Conservation (phyloP, 805 yeast species). For the baker's yeast (Saccharomyces cerevisiae) region DNA sequence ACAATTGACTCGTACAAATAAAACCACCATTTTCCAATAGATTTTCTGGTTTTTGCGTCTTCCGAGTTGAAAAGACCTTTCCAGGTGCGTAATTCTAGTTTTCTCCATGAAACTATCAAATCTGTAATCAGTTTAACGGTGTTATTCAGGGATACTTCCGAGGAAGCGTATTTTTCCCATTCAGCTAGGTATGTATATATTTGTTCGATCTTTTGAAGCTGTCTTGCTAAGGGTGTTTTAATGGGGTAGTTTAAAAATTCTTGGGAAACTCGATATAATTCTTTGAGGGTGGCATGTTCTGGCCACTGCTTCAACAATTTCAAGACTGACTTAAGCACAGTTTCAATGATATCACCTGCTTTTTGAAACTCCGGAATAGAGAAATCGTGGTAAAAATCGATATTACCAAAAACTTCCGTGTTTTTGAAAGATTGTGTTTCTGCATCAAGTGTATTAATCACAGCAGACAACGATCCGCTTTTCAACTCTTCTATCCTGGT, state of each 20-base stretch:
- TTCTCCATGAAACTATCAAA: constrained; percentile 85
- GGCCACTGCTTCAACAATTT: constrained; percentile 70
- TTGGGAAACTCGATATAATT: constrained; percentile 49
- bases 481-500: constrained; percentile 19
- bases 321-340: constrained; percentile 38
- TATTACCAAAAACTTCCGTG: constrained; percentile 10
- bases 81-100: constrained; percentile 81
- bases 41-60: constrained; percentile 38
- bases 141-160: constrained; percentile 54
- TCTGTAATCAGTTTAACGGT: constrained; percentile 52
- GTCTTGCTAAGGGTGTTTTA: constrained; percentile 64
- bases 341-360: constrained; percentile 45
- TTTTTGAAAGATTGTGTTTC: constrained; percentile 28
- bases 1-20: constrained; percentile 76
- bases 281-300: constrained; percentile 82
- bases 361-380: constrained; percentile 50
- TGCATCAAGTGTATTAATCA: constrained; percentile 29
- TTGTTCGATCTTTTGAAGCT: constrained; percentile 78
- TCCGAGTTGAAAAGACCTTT: constrained; percentile 62
- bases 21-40: constrained; percentile 83
- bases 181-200: constrained; percentile 74
- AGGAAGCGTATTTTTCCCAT: constrained; percentile 89
- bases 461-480: constrained; percentile 30
- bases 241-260: constrained; percentile 61
- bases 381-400: constrained; percentile 61